A percentile compares a stretch with the other conserved stretches of the same genome.
phyloP scores from a whole-genome alignment of 225 moss, liverwort and hornwort genomes.

The Pleurozium schreberi region DNA sequence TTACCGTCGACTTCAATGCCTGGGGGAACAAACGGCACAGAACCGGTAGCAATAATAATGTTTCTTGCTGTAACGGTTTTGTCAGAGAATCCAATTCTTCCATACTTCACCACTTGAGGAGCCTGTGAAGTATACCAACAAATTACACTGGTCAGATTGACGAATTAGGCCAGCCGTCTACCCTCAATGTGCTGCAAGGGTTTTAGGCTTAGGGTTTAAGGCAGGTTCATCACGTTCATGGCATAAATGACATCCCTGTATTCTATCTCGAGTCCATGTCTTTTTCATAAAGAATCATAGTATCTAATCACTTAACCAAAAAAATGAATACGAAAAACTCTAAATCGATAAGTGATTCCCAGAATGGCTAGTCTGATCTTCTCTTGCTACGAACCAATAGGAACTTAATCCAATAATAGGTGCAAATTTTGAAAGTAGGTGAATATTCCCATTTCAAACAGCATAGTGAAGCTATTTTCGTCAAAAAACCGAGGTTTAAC shows the following conservation, averaged over 20 bases:
- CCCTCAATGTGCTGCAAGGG: background rate
- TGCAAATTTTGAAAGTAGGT: background rate
- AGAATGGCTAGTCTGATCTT: background rate
- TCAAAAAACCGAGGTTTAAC: background rate
- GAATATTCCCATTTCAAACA: background rate
- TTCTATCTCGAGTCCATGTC: background rate
- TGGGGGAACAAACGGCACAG: constrained; percentile 97
- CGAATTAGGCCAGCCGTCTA: too few relatives aligned
- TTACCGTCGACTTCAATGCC: constrained; percentile 98
- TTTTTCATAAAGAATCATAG: background rate
- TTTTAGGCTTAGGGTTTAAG: constrained; percentile 13
- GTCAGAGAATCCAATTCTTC: constrained; percentile 90
- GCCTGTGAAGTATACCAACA: constrained; percentile 27
- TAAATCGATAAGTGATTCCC: too few relatives aligned
- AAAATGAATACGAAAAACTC: background rate
- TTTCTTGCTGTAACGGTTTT: constrained; percentile 72
- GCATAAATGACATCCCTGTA: background rate
- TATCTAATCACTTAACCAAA: background rate
- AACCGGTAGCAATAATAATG: constrained; percentile 94
- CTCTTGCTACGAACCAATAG: background rate
- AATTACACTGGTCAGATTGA: background rate
- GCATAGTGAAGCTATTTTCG: background rate
- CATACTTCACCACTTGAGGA: constrained; percentile 87
- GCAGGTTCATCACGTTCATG: background rate
- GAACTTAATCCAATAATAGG: background rate